Base-by-base conservation (phyloP, 2,329 filamentous ascomycete genomes). In the Epichloe elymi region DNA sequence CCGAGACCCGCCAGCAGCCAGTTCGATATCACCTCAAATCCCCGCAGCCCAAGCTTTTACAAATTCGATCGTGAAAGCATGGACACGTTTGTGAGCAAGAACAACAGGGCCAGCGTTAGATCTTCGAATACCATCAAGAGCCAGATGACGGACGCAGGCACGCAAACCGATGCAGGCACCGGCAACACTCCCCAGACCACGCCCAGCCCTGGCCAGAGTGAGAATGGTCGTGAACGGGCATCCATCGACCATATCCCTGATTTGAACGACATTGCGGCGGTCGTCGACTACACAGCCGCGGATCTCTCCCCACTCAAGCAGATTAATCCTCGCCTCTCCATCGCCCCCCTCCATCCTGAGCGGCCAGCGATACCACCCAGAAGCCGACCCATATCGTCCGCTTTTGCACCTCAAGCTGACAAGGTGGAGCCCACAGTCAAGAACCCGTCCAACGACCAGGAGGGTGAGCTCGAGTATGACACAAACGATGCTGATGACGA, bases 1-100 rank as follows among this genome's bases (percentile, higher is more conserved):
- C 74, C 79, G 50, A 75, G 88, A 51, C 88, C 89, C 2, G 74
- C 79, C 23, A 88, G 84, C 70, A 88, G 84, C 52, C 80, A 85
- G 58, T 94, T 96, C 64, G 87, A 91, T 61, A 93, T 87, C 66
- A 82, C 82, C 57, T 86, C 88, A 3, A 80, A 76, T 49, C 85
- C 87, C 1, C 80, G 80, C 10, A 95, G 88, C 64, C 88, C 89
- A 1, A 70, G 82, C n/a, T 78, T 74, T 51, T 70, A 71, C 48
- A 75, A 71, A 53, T 75, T 74, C 54, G 67, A 82, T 70, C 65
- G 85, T 54, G 80, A 79, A 61, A 95, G 87, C 67, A 70, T 82
- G 20, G 85, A 89, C 55, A 85, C 83, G 10, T 73, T 70, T 46
- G 64, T 70, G 15, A 73, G 74, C 5, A 68, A 75, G 50, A 86